Base-by-base conservation (phyloP, 2,329 filamentous ascomycete genomes). In the Lithohypha guttulata region DNA sequence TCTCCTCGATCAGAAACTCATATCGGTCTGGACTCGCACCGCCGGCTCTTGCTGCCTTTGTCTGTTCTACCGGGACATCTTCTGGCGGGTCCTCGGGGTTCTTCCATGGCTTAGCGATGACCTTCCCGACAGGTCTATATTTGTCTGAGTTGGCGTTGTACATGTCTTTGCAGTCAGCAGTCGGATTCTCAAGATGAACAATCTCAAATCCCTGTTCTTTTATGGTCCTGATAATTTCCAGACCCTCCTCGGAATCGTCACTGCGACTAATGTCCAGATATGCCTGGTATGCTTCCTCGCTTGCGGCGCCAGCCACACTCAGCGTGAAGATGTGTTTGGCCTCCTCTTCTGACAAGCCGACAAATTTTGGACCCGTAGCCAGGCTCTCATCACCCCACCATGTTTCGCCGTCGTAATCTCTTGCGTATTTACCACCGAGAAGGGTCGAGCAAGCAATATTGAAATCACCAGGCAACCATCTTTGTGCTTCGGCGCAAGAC, bases 391-490 rank as follows among this genome's bases (percentile, higher is more conserved):
- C 50, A 13, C 45, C 42, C 69, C 69, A 73, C 3, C 55, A 44
- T 21, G 44, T 44, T 17, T 60, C 48, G 14, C 59, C 63, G 8
- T 57, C 56, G 46, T 64, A 66, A 9, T 58, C 44, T 8, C 59
- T 60, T 20, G 60, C 61, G 36, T 67, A 66, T 21, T 61, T 58
- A 2, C 75, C 77, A 2, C 71, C 75, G 52, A 83, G 84, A 0
- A 93, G 64, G 7, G 71, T 73, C 2, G 77, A 77, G 34, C 80
- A 80, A 1, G 82, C 79, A n/a, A 69, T 65, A 57, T 93, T 93
- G 68, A 94, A 95, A 8, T 73, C 60, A 1, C 87, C 87, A 0
- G 87, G 86, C 4, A 93, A 65, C 2, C 59, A 56, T 1, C 55
- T 43, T 1, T 65, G 61, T 6, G 81, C 62, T 19, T 69, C 55